These are phyloP conservation scores for Erodium texanum DNA, from an alignment of 441 rosid species.

Conservation along the genomic window DNA sequence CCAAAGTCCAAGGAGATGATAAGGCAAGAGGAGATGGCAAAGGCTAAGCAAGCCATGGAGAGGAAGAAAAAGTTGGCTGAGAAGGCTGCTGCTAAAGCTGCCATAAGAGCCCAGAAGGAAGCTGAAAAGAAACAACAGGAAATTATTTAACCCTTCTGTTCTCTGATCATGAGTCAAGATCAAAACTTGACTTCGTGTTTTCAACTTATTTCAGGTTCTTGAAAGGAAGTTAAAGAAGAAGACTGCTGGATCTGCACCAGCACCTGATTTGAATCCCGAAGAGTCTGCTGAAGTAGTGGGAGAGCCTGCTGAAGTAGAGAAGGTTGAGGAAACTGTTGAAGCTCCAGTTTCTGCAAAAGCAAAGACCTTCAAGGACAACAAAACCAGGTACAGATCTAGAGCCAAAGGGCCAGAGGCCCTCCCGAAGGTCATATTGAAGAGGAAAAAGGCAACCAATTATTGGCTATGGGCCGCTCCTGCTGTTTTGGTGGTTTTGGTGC, in stretches of 20 bases:
- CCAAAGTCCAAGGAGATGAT: slow-evolving; percentile 68
- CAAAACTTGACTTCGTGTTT: no score
- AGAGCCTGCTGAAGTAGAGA: slow-evolving; percentile 40
- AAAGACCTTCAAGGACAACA: slow-evolving; percentile 38
- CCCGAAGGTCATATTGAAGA: neutral
- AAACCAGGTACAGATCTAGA: slow-evolving; percentile 37
- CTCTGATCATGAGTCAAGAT: neutral
- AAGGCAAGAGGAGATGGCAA: slow-evolving; percentile 75
- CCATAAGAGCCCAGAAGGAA: slow-evolving; percentile 74
- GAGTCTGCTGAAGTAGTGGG: slow-evolving; percentile 32
- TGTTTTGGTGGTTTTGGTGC: neutral
- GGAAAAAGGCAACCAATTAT: neutral
- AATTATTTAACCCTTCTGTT: slow-evolving; percentile 17
- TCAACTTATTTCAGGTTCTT: slow-evolving; percentile 45
- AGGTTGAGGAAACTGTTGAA: slow-evolving; percentile 33
- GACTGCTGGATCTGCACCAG: slow-evolving; percentile 23
- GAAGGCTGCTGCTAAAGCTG: slow-evolving; percentile 83
- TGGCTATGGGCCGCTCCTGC: neutral
- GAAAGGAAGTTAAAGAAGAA: slow-evolving; percentile 85
- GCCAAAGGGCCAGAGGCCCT: slow-evolving; percentile 38
- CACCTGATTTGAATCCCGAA: slow-evolving; percentile 18
- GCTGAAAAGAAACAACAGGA: slow-evolving; percentile 87
- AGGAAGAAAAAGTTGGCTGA: slow-evolving; percentile 91
- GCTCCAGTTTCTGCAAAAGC: slow-evolving; percentile 32
- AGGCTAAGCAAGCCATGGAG: slow-evolving; percentile 75